Evolutionary conservation across 2,329 filamentous ascomycete species (phyloP), one percentile per base, ranked within the genome.

Genomic region (Pestalotiopsis sp.): DNA sequence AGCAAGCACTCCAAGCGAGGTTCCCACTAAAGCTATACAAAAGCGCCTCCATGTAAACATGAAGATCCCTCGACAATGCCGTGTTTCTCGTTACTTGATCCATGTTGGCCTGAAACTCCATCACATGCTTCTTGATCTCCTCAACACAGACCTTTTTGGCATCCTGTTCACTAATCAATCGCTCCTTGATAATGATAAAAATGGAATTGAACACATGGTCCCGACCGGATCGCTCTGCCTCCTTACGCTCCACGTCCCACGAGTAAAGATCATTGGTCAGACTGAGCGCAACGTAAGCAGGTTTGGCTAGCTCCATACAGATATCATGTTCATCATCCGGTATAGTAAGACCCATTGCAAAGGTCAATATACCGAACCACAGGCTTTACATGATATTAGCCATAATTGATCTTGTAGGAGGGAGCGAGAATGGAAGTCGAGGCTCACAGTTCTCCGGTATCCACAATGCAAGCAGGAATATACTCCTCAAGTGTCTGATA

Each of bases 261-360:
- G 81, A 83, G 66, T 75, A 82, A 6, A 83, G 72, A 70, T 83
- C 81, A 65, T 83, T 83, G 6, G 74, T 75, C 11, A 83, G 74
- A 4, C 74, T 73, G 11, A 78, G 60, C 17, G 76, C 76, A 12
- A 72, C 70, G 13, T 72, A 80, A 1, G 72, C 79, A 4, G 78
- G 74, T 45, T 69, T 63, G 57, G 72, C 71, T 7, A 80, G 73
- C 69, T 76, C 67, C 56, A 70, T 74, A 45, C 75, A 77, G 2
- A 76, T 67, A 0, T 78, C 74, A 4, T 75, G 63, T 57, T 83
- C 81, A 3, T 78, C 65, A 2, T 78, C 74, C 12, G 80, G 80
- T 27, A 83, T 81, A 1, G 73, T 79, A 13, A 83, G 72, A 0
- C 72, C 79, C 72, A 78, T 74, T 3, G 73, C 80, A 67, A 83